Evolutionary conservation across 176 grass and related monocot genomes (phyloP).

Genomic region (Puccinellia tenuiflora): DNA sequence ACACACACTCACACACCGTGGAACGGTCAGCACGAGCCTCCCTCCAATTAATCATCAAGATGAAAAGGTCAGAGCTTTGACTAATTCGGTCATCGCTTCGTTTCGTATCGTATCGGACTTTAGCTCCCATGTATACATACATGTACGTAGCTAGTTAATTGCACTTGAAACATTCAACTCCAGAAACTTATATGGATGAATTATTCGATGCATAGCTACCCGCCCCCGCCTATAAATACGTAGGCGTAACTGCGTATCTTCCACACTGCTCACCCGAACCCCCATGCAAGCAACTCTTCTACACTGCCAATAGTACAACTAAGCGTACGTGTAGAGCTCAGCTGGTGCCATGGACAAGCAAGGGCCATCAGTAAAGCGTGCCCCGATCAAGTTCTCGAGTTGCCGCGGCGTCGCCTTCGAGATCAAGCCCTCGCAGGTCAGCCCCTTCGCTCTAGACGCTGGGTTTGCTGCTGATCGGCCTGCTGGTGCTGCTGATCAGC

Average conservation of each 20-base stretch:
- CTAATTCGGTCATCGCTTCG: neutral
- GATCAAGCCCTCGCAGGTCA: constrained; percentile 24
- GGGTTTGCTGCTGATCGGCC: neutral
- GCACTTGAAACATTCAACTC: too few species aligned
- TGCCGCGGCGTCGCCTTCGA: constrained; percentile 66
- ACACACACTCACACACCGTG: too few species aligned
- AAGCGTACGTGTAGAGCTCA: neutral
- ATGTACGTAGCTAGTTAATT: too few species aligned
- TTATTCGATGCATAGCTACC: neutral
- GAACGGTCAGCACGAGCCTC: too few species aligned
- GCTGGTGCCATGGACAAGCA: constrained; percentile 12
- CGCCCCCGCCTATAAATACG: neutral
- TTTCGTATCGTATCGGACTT: too few species aligned
- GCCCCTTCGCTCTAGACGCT: neutral
- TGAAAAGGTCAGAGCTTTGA: neutral
- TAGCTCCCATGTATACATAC: too few species aligned
- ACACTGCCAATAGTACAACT: neutral
- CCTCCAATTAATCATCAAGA: neutral
- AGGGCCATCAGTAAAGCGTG: neutral
- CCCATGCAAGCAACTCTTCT: neutral
- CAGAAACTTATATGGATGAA: too few species aligned
- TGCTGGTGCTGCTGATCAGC: neutral
- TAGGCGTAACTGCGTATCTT: neutral
- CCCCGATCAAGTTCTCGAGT: constrained; percentile 45
- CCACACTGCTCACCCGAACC: neutral